Evolutionary conservation across 257 asterid genomes (phyloP).

Genomic region (Penstemon davidsonii): DNA sequence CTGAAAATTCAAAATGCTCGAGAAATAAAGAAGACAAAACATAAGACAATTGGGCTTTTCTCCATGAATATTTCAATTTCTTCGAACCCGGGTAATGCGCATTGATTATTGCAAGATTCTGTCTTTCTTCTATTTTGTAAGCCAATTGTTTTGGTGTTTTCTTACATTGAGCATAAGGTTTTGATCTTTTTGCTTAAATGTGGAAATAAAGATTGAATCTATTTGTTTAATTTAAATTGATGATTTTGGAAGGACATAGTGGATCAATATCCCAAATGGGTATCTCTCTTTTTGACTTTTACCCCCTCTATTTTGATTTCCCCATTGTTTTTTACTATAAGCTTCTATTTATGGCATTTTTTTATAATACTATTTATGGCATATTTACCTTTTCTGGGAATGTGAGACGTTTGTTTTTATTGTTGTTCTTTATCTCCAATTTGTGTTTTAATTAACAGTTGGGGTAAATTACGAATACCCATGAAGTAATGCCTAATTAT

Average conservation of each 20-base stretch:
- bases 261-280: constrained; percentile 32
- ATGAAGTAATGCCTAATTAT: too few relatives aligned
- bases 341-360: constrained; percentile 4
- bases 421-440: constrained; percentile 22
- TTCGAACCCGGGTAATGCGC: constrained; percentile 35
- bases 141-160: constrained; percentile 12
- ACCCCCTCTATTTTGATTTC: constrained; percentile 20
- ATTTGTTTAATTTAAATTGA: constrained; percentile 25
- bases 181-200: constrained; percentile 18
- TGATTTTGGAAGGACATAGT: constrained; percentile 13
- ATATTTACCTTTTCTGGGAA: constrained; percentile 23
- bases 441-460: neutral
- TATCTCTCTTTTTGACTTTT: constrained; percentile 19
- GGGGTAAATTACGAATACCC: too few relatives aligned
- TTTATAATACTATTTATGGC: neutral
- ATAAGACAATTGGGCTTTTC: constrained; percentile 25
- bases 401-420: constrained; percentile 36
- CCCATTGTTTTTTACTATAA: constrained; percentile 5
- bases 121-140: constrained; percentile 19
- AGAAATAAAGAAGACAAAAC: too few relatives aligned
- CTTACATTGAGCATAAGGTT: constrained; percentile 31
- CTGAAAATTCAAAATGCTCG: too few relatives aligned
- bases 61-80: constrained; percentile 39
- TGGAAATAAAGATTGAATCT: constrained; percentile 24
- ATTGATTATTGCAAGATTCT: constrained; percentile 34